phyloP scores from a whole-genome alignment of 192 early-diverging fungal genomes.

The Backusella tarrabulga region DNA sequence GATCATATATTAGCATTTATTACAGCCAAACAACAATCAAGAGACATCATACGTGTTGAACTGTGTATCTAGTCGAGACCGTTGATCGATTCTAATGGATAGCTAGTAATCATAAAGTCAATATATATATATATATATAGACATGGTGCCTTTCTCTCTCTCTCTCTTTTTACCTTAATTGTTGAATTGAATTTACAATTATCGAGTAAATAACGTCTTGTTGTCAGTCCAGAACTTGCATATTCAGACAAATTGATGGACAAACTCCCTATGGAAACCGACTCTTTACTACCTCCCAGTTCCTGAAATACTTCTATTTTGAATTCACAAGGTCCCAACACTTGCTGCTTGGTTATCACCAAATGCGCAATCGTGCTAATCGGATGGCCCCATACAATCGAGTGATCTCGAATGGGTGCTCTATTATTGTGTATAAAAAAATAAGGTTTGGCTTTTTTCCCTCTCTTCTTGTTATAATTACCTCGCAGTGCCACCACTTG shows the following conservation, averaged over 20 bases:
- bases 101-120: conserved; percentile 24
- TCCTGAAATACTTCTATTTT: conserved; percentile 60
- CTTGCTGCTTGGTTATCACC: conserved; percentile 71
- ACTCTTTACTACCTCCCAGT: conserved; percentile 56
- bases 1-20: background rate
- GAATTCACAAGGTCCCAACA: conserved; percentile 74
- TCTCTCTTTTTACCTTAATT: conserved; percentile 57
- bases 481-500: conserved; percentile 37
- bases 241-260: conserved; percentile 81
- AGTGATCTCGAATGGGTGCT: conserved; percentile 30
- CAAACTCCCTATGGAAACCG: conserved; percentile 65
- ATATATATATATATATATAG: background rate
- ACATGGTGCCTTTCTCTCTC: background rate
- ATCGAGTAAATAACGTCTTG: conserved; percentile 60
- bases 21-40: background rate
- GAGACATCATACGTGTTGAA: conserved; percentile 29
- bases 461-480: background rate
- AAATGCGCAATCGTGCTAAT: conserved; percentile 55
- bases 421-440: background rate
- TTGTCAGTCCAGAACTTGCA: conserved; percentile 50
- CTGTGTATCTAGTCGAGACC: conserved; percentile 12
- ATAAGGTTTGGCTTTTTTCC: background rate
- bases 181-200: conserved; percentile 81
- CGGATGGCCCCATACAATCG: conserved; percentile 63
- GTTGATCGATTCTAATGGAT: conserved; percentile 35